Percentiles rank a stretch among this genome's conserved stretches.
Conservation (phyloP, 1,284 basidiomycete species). For the Tilletia horrida region DNA sequence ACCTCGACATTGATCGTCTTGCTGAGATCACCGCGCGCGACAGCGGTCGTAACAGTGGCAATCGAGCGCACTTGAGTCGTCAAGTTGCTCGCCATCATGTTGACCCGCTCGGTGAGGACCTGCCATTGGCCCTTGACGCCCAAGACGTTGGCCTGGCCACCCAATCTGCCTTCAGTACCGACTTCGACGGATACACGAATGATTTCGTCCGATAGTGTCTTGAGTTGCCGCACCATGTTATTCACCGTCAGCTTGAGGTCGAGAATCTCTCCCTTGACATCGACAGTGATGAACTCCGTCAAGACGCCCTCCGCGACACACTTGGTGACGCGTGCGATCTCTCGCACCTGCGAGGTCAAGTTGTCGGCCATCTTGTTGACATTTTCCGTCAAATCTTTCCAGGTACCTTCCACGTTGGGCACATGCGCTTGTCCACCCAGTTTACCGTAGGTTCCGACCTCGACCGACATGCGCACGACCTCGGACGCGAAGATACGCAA, state of each 20-base stretch:
- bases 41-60: constrained; percentile 51
- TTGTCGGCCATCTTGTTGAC: constrained; percentile 59
- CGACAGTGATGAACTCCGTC: constrained; percentile 82
- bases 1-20: constrained; percentile 56
- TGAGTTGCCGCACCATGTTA: constrained; percentile 54
- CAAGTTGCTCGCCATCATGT: constrained; percentile 64
- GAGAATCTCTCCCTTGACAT: constrained; percentile 94
- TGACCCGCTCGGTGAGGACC: constrained; percentile 54
- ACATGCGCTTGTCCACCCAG: constrained; percentile 55
- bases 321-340: constrained; percentile 56
- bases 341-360: constrained; percentile 49
- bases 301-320: constrained; percentile 85
- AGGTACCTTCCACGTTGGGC: constrained; percentile 57
- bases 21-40: constrained; percentile 52
- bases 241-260: constrained; percentile 68
- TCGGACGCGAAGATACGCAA: constrained; percentile 78
- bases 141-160: constrained; percentile 76
- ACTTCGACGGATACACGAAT: constrained; percentile 77
- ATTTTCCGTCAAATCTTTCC: constrained; percentile 57
- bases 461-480: constrained; percentile 58
- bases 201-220: constrained; percentile 53
- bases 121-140: constrained; percentile 58
- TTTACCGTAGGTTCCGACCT: constrained; percentile 54
- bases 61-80: constrained; percentile 77
- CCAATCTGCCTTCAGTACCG: constrained; percentile 82